These are phyloP conservation scores for Trypanosoma rangeli DNA, from an alignment of 208 protist genomes.

Conservation along the genomic window DNA sequence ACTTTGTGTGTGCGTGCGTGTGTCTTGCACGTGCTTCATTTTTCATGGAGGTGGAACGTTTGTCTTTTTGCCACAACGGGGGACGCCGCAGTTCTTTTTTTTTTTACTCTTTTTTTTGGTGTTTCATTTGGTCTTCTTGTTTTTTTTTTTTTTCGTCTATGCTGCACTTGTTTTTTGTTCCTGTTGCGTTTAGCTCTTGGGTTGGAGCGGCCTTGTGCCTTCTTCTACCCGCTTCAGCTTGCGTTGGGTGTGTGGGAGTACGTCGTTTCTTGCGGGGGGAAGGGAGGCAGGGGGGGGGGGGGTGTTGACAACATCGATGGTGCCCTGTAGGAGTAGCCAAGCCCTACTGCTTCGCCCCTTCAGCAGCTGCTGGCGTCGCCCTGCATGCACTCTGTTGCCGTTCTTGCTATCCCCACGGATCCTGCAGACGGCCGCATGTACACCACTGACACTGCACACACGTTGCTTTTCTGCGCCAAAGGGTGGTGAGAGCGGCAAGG, in stretches of 20 bases:
- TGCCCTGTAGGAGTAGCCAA: background rate
- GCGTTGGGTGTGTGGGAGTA: background rate
- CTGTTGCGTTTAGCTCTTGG: too few species aligned
- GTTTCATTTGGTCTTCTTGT: background rate
- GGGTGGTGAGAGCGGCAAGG: background rate
- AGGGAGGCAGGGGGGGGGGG: too few species aligned
- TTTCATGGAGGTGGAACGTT: background rate
- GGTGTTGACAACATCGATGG: background rate
- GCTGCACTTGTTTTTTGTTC: too few species aligned
- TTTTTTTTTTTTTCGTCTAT: background rate
- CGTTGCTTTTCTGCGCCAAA: slow-evolving; percentile 12
- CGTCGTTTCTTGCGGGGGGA: background rate
- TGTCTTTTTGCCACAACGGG: background rate
- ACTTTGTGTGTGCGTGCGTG: background rate
- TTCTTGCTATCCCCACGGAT: too few species aligned
- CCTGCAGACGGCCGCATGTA: background rate
- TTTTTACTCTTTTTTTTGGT: background rate
- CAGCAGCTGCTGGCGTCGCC: slow-evolving; percentile 8
- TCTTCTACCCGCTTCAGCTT: too few species aligned
- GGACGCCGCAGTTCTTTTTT: background rate
- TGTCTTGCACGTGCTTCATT: background rate
- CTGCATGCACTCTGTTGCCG: background rate
- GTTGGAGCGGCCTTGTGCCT: too few species aligned
- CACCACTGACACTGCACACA: background rate
- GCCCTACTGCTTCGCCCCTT: background rate